Conservation (phyloP, 73 alveolate species). For the Paraurostyla sp. region DNA sequence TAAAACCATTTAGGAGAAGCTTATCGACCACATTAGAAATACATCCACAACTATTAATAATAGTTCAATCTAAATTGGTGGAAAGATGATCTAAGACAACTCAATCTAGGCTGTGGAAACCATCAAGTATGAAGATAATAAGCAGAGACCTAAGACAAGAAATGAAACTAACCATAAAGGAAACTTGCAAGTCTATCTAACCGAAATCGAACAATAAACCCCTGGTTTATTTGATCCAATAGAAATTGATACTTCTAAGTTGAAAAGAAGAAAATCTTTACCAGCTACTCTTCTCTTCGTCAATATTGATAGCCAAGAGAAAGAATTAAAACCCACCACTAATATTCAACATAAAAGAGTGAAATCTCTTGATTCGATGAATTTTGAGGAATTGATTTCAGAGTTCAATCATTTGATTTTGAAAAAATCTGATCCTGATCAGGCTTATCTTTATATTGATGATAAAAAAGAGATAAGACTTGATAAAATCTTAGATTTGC, state of each 20-base stretch:
- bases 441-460: neutral
- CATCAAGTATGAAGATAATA: neutral
- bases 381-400: neutral
- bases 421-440: neutral
- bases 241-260: too few species aligned
- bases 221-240: too few species aligned
- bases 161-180: neutral
- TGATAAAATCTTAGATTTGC: neutral
- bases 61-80: slow-evolving; percentile 27
- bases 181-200: neutral
- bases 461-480: neutral
- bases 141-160: neutral
- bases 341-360: neutral
- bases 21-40: neutral
- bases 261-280: neutral
- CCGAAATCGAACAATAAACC: neutral
- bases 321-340: neutral
- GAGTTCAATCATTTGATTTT: neutral
- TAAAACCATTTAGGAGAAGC: neutral
- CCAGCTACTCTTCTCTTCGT: neutral
- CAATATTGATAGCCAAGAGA: neutral
- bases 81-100: neutral
- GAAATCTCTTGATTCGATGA: neutral
- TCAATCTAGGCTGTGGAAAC: neutral
- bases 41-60: neutral